A percentile compares a stretch with the other conserved stretches of the same genome.
Conservation (phyloP, 2,329 filamentous ascomycete species). For the Aspergillus fumigatus region DNA sequence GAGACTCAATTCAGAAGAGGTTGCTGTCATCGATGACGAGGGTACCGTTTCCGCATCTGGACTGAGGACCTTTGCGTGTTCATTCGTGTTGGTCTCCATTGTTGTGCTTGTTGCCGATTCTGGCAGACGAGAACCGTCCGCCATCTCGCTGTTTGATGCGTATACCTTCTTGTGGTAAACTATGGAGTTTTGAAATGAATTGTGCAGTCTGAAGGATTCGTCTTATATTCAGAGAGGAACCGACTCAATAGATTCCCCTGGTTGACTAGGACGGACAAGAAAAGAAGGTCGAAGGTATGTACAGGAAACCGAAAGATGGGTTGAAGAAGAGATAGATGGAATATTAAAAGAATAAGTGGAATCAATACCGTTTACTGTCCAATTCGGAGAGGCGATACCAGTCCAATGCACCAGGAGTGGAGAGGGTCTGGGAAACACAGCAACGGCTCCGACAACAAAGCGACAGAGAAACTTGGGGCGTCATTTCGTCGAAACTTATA, state of each 20-base stretch:
- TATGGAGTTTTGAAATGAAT: background rate
- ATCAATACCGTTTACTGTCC: background rate
- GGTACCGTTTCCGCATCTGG: background rate
- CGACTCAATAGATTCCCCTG: background rate
- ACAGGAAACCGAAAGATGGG: background rate
- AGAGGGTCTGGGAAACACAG: slow-evolving; percentile 4
- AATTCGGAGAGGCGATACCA: background rate
- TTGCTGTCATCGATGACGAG: background rate
- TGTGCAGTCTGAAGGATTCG: background rate
- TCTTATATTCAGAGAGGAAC: background rate
- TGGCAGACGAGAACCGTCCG: slow-evolving; percentile 7
- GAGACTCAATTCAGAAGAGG: slow-evolving; percentile 10
- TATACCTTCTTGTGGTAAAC: background rate
- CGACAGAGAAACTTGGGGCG: background rate
- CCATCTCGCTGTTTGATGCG: slow-evolving; percentile 4
- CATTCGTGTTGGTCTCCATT: slow-evolving; percentile 1
- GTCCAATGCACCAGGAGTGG: background rate
- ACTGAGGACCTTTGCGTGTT: background rate
- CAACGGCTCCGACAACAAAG: background rate
- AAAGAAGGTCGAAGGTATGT: background rate
- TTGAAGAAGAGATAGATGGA: background rate
- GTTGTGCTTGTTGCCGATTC: slow-evolving; percentile 6
- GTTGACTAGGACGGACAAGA: background rate
- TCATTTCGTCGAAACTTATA: slow-evolving; percentile 12
- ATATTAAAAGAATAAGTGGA: background rate